phyloP scores from a whole-genome alignment of 176 grass and related monocot genomes.

The Cocos nucifera region DNA sequence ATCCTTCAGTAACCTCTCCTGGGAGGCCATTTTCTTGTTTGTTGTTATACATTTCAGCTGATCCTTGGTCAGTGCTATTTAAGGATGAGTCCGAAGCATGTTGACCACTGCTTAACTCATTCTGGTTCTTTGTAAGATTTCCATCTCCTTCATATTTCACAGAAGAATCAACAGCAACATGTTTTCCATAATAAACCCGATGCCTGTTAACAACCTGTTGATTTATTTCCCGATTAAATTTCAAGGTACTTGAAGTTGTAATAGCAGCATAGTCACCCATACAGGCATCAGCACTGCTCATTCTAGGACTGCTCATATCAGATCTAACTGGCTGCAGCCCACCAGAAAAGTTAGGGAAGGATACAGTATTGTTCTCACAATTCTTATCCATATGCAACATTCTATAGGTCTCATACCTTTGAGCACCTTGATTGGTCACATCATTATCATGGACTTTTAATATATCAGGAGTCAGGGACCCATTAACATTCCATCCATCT shows the following conservation, averaged over 20 bases:
- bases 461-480: conserved; percentile 22
- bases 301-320: conserved; percentile 28
- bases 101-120: conserved; percentile 19
- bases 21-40: conserved; percentile 35
- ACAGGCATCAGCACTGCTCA: conserved; percentile 29
- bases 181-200: conserved; percentile 9
- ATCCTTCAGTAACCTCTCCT: conserved; percentile 21
- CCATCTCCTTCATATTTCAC: neutral
- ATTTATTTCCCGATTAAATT: conserved; percentile 34
- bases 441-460: too few relatives aligned
- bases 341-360: conserved; percentile 9
- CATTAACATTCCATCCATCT: conserved; percentile 9
- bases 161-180: neutral
- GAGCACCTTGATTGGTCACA: too few relatives aligned
- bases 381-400: conserved; percentile 33
- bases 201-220: neutral
- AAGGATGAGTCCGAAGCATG: conserved; percentile 49
- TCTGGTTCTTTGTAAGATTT: conserved; percentile 3
- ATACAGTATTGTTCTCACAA: conserved; percentile 32
- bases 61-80: conserved; percentile 43
- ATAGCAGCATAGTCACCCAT: conserved; percentile 28
- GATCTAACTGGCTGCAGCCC: conserved; percentile 38
- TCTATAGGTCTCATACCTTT: conserved; percentile 4
- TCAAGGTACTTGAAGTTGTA: conserved; percentile 29
- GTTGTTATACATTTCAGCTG: conserved; percentile 30